These are phyloP conservation scores for Ophiocordyceps camponoti-rufipedis DNA, from an alignment of 2,329 filamentous ascomycete species.

Conservation along the genomic window DNA sequence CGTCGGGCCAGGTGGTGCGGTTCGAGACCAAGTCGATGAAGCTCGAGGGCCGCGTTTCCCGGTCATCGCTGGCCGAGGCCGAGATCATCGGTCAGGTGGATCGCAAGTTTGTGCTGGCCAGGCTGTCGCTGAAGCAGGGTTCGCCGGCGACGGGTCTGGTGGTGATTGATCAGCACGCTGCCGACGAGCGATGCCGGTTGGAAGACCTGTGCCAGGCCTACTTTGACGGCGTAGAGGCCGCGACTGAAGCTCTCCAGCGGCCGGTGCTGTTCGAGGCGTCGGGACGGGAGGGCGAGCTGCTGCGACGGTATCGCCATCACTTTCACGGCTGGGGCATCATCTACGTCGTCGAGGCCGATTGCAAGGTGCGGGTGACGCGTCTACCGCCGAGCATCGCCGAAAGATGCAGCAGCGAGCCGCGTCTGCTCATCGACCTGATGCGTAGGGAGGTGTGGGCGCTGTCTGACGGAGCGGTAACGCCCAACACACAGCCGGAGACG, in stretches of 20 bases:
- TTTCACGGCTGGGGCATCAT: conserved; percentile 61
- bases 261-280: conserved; percentile 49
- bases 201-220: conserved; percentile 48
- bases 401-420: conserved; percentile 55
- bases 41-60: conserved; percentile 36
- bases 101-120: conserved; percentile 68
- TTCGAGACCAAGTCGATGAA: conserved; percentile 12
- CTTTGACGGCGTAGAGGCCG: conserved; percentile 16
- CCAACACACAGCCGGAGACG: not conserved
- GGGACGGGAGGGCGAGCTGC: conserved; percentile 36
- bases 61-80: conserved; percentile 37
- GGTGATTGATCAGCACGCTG: conserved; percentile 84
- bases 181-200: conserved; percentile 71
- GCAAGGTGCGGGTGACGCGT: conserved; percentile 28
- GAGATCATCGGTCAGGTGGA: conserved; percentile 70
- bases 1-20: conserved; percentile 3
- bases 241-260: conserved; percentile 23
- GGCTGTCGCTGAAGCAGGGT: conserved; percentile 19
- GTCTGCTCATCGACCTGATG: conserved; percentile 54
- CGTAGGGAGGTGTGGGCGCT: conserved; percentile 56
- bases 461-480: conserved; percentile 23
- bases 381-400: conserved; percentile 60
- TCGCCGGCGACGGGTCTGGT: conserved; percentile 37
- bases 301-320: conserved; percentile 31
- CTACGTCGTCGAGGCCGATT: conserved; percentile 27